Evolutionary conservation across 1,284 basidiomycete species (phyloP).

Genomic region (Ceratobasidium sp.): DNA sequence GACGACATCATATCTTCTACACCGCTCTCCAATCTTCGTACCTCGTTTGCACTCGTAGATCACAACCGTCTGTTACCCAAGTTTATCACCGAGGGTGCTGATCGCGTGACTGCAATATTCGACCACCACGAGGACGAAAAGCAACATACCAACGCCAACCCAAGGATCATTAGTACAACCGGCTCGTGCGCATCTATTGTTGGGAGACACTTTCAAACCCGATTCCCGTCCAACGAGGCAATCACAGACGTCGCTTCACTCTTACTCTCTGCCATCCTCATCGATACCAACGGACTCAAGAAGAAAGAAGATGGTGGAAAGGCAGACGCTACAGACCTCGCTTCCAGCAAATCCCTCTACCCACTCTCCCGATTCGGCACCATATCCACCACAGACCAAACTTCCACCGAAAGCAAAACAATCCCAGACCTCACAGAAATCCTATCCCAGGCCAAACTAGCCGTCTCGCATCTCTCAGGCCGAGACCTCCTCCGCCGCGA

Average conservation of each 20-base stretch:
- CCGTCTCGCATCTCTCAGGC: conserved; percentile 76
- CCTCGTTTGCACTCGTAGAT: conserved; percentile 87
- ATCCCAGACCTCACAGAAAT: conserved; percentile 62
- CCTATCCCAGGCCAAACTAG: conserved; percentile 74
- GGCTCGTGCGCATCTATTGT: conserved; percentile 89
- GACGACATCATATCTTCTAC: conserved; percentile 65
- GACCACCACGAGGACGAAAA: conserved; percentile 95
- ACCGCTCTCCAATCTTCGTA: conserved; percentile 65
- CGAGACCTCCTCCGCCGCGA: conserved; percentile 88
- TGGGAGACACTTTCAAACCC: conserved; percentile 64
- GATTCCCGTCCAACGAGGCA: conserved; percentile 63
- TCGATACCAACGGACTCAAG: conserved; percentile 87
- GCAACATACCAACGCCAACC: conserved; percentile 70
- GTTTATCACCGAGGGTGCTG: conserved; percentile 60
- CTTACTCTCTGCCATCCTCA: conserved; percentile 82
- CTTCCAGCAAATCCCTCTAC: conserved; percentile 70
- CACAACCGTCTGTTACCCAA: conserved; percentile 81
- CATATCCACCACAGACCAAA: conserved; percentile 8
- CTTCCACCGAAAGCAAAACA: conserved; percentile 29
- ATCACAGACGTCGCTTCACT: conserved; percentile 66
- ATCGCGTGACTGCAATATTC: conserved; percentile 72
- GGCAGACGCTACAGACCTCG: conserved; percentile 72
- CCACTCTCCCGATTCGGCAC: conserved; percentile 61
- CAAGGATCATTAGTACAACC: conserved; percentile 73
- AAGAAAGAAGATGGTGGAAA: conserved; percentile 70